Evolutionary conservation across 371 early-diverging fungal species (phyloP).

Genomic region (Mucor lusitanicus): DNA sequence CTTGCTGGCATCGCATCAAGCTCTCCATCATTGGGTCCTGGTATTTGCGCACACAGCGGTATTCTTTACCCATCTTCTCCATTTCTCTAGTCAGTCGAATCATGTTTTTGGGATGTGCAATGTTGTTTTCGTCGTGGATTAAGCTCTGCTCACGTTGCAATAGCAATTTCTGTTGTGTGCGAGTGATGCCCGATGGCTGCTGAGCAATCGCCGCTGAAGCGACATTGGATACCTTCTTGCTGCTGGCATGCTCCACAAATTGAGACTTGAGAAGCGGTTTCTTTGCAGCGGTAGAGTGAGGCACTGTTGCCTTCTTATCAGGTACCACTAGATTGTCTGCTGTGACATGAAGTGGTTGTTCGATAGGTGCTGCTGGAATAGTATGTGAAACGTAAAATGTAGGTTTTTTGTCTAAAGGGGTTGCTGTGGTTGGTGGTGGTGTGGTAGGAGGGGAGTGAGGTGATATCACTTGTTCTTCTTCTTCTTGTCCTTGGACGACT

Average conservation of each 20-base stretch:
- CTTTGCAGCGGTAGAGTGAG: neutral
- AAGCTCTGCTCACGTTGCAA: constrained; percentile 48
- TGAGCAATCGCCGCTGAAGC: constrained; percentile 16
- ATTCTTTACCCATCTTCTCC: constrained; percentile 49
- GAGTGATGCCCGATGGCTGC: constrained; percentile 29
- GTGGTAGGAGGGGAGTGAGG: constrained; percentile 16
- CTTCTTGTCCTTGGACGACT: neutral
- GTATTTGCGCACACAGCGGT: constrained; percentile 31
- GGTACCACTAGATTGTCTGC: constrained; percentile 13
- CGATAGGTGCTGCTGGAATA: constrained; percentile 18
- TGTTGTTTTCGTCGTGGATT: constrained; percentile 44
- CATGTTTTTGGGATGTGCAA: constrained; percentile 50
- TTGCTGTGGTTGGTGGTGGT: constrained; percentile 7
- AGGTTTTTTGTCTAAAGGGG: constrained; percentile 8
- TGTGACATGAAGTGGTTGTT: constrained; percentile 13
- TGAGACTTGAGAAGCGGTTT: constrained; percentile 23
- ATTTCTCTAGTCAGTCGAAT: constrained; percentile 48
- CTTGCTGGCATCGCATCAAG: constrained; percentile 23
- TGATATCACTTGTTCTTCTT: neutral
- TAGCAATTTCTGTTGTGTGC: constrained; percentile 52
- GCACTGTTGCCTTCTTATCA: neutral
- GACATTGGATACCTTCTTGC: neutral
- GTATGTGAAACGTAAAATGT: constrained; percentile 9
- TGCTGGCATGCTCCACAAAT: constrained; percentile 20
- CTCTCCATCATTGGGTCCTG: constrained; percentile 43